A percentile compares a stretch with the other conserved stretches of the same genome.
Conservation (phyloP, 768 basidiomycete genomes). For the Tricholoma terreum region DNA sequence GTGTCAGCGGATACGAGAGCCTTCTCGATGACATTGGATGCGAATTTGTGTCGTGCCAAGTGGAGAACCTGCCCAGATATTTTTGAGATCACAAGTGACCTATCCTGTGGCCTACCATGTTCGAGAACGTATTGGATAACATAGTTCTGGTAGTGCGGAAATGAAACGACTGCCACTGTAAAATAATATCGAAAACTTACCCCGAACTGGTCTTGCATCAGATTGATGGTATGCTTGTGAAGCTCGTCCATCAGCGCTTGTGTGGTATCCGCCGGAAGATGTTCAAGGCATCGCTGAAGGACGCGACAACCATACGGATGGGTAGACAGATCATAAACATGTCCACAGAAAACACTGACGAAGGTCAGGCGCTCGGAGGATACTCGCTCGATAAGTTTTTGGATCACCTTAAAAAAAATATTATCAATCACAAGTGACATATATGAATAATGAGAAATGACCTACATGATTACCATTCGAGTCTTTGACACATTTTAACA, state of each 20-base stretch:
- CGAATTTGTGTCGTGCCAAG: constrained; percentile 87
- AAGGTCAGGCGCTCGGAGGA: constrained; percentile 74
- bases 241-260: constrained; percentile 80
- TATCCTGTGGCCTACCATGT: constrained; percentile 70
- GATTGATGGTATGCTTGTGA: constrained; percentile 59
- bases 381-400: constrained; percentile 84
- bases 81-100: constrained; percentile 58
- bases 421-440: constrained; percentile 2
- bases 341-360: constrained; percentile 70
- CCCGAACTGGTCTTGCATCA: constrained; percentile 92
- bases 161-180: constrained; percentile 11
- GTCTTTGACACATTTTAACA: constrained; percentile 85
- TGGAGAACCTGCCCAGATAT: constrained; percentile 75
- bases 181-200: constrained; percentile 41
- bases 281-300: constrained; percentile 88
- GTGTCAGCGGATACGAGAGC: constrained; percentile 66
- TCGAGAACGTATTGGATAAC: constrained; percentile 93
- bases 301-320: constrained; percentile 96
- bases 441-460: constrained; percentile 6
- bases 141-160: constrained; percentile 67
- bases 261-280: constrained; percentile 66
- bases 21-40: constrained; percentile 95
- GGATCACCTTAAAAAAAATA: constrained; percentile 62
- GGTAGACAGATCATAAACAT: constrained; percentile 76
- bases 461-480: constrained; percentile 92